Evolutionary conservation across 2,329 filamentous ascomycete species (phyloP).

Genomic region (Fusarium siculi): DNA sequence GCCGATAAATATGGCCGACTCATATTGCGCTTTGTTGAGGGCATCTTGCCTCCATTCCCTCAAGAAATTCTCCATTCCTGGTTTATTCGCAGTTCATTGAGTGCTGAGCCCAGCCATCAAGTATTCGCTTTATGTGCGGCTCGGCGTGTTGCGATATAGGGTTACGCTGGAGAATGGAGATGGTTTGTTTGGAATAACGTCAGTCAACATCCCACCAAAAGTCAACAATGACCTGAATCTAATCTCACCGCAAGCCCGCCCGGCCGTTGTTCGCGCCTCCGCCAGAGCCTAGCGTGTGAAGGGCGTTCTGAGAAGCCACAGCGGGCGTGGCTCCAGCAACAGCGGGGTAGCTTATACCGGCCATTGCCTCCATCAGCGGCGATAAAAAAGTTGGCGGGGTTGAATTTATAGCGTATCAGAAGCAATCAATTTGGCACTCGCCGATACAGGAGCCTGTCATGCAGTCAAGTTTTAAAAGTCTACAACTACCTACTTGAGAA

Average conservation of each 20-base stretch:
- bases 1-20: constrained; percentile 95
- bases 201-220: constrained; percentile 39
- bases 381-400: constrained; percentile 38
- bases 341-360: constrained; percentile 46
- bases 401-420: constrained; percentile 39
- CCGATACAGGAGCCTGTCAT: constrained; percentile 45
- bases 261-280: constrained; percentile 7
- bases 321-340: constrained; percentile 40
- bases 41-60: constrained; percentile 96
- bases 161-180: background rate
- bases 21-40: constrained; percentile 94
- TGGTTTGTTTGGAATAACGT: constrained; percentile 33
- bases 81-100: constrained; percentile 7
- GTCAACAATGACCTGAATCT: constrained; percentile 28
- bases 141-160: constrained; percentile 2
- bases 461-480: constrained; percentile 23
- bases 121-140: background rate
- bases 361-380: constrained; percentile 8
- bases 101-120: background rate
- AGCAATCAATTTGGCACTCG: constrained; percentile 40
- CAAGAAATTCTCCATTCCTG: constrained; percentile 87
- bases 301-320: constrained; percentile 31
- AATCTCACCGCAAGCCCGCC: constrained; percentile 16
- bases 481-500: background rate
- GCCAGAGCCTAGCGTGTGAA: constrained; percentile 35